These are phyloP conservation scores for Sinapis alba DNA, from an alignment of 441 rosid species.

Conservation along the genomic window DNA sequence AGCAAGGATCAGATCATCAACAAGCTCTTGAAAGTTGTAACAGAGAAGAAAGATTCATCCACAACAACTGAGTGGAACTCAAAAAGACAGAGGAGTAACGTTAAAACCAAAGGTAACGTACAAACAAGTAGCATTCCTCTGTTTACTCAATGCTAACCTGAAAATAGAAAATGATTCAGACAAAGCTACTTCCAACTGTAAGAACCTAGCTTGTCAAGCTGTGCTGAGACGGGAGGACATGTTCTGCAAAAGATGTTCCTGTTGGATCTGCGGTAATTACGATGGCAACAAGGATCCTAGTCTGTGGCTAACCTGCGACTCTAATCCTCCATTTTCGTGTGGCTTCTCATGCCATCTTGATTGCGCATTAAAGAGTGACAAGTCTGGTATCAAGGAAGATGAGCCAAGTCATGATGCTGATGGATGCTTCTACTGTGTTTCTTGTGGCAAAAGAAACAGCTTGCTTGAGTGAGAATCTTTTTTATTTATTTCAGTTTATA, in stretches of 20 bases:
- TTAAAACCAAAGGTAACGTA: background rate
- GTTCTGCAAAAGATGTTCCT: too few relatives aligned
- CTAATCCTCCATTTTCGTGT: slow-evolving; percentile 41
- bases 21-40: slow-evolving; percentile 49
- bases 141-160: background rate
- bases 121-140: background rate
- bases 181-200: background rate
- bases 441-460: slow-evolving; percentile 45
- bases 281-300: slow-evolving; percentile 60
- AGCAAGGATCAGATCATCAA: slow-evolving; percentile 75
- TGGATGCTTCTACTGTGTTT: slow-evolving; percentile 45
- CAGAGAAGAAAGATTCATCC: background rate
- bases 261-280: too few relatives aligned
- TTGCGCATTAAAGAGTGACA: slow-evolving; percentile 42
- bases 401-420: slow-evolving; percentile 6
- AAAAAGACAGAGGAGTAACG: slow-evolving; percentile 65
- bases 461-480: slow-evolving; percentile 35
- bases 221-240: slow-evolving; percentile 8
- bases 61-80: slow-evolving; percentile 36
- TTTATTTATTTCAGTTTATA: too few relatives aligned
- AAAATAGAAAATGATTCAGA: background rate
- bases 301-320: slow-evolving; percentile 49
- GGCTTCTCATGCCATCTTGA: slow-evolving; percentile 48
- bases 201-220: slow-evolving; percentile 49
- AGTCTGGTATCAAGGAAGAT: slow-evolving; percentile 35